phyloP scores from a whole-genome alignment of 2,329 filamentous ascomycete species.

The Fusarium sp. region DNA sequence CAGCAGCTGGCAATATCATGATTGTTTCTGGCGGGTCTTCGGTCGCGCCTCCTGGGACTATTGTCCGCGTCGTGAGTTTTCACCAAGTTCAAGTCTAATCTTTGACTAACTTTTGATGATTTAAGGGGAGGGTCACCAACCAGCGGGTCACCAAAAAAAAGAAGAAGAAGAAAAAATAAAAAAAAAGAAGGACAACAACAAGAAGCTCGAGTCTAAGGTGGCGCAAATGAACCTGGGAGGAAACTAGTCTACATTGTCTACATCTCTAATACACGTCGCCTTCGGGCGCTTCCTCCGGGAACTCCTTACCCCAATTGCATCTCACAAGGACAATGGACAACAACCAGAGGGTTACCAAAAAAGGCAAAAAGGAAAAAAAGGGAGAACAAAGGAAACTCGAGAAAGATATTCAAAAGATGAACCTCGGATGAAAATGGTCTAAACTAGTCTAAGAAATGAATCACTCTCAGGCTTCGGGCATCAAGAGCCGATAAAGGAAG shows the following conservation, averaged over 20 bases:
- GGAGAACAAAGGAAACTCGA: no score
- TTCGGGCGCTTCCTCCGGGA: no score
- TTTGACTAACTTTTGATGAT: not conserved
- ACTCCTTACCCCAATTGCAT: no score
- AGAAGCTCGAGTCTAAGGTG: rapidly evolving
- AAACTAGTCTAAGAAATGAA: not conserved
- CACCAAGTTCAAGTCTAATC: not conserved
- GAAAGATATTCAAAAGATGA: no score
- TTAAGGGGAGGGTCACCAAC: not conserved
- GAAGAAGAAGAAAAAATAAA: not conserved
- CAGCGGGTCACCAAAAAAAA: not conserved
- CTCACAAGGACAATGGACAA: no score
- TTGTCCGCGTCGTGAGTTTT: not conserved
- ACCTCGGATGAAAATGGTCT: not conserved
- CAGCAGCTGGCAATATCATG: rapidly evolving
- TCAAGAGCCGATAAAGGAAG: not conserved
- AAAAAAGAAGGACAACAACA: rapidly evolving
- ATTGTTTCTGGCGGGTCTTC: rapidly evolving
- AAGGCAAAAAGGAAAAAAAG: no score
- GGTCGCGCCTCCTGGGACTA: rapidly evolving
- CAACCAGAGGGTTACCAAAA: no score
- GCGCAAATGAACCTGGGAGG: not conserved
- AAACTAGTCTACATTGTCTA: no score
- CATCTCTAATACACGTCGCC: no score
- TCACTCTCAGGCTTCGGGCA: not conserved